Evolutionary conservation across 202 grass and related monocot genomes (phyloP).

Genomic region (Thinopyrum obtusiflorum): DNA sequence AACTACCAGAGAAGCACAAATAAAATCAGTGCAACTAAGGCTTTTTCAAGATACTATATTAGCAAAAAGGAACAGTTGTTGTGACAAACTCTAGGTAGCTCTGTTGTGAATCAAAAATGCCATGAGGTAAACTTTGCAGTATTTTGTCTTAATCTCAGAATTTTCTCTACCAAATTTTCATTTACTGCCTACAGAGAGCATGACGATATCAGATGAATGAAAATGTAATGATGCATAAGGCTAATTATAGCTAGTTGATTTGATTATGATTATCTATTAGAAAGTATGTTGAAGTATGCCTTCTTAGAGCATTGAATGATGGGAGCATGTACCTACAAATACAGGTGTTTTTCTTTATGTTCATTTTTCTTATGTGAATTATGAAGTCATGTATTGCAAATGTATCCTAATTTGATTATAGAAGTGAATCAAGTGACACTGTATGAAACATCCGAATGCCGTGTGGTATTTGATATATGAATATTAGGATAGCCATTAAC

Average conservation of each 20-base stretch:
- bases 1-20: background rate
- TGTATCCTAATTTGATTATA: background rate
- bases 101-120: background rate
- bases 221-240: constrained; percentile 4
- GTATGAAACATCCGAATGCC: background rate
- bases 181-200: background rate
- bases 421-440: background rate
- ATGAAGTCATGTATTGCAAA: background rate
- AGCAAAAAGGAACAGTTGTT: background rate
- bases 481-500: background rate
- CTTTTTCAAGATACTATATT: background rate
- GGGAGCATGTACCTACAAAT: background rate
- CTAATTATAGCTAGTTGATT: constrained; percentile 5
- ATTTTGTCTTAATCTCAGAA: background rate
- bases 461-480: background rate
- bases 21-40: background rate
- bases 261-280: background rate
- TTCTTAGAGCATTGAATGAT: background rate
- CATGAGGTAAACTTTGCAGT: constrained; percentile 18
- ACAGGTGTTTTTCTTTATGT: background rate
- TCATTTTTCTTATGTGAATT: background rate
- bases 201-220: background rate
- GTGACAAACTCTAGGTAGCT: background rate
- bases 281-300: background rate
- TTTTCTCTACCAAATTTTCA: background rate